Evolutionary conservation across 768 basidiomycete species (phyloP).

Genomic region (Hemileccinum rubropunctum): DNA sequence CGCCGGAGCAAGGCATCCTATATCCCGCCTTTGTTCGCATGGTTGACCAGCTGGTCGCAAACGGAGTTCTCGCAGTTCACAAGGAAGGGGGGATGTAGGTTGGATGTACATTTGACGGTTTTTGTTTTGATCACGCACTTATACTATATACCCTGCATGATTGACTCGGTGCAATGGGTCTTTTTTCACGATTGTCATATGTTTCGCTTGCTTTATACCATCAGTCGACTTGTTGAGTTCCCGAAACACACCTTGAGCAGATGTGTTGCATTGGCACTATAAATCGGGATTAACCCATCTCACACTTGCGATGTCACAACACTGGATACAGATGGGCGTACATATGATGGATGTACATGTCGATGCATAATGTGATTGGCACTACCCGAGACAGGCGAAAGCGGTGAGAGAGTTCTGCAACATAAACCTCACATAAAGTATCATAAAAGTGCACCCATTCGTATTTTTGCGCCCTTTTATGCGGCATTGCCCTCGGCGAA

Average conservation of each 20-base stretch:
- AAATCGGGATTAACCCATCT: no score
- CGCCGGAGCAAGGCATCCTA: constrained; percentile 16
- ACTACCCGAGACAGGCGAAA: not conserved
- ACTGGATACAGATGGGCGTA: no score
- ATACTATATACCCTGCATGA: constrained; percentile 1
- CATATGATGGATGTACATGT: not conserved
- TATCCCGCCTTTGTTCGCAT: constrained; percentile 22
- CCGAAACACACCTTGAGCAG: no score
- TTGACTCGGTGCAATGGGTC: not conserved
- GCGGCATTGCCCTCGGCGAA: constrained; percentile 73
- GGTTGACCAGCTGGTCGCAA: constrained; percentile 20
- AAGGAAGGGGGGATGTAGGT: not conserved
- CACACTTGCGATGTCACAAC: no score
- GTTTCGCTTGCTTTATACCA: not conserved
- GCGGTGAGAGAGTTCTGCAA: not conserved
- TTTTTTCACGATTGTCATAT: not conserved
- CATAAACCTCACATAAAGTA: constrained; percentile 3
- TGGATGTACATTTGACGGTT: not conserved
- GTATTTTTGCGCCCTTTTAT: constrained; percentile 35
- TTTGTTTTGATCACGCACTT: not conserved
- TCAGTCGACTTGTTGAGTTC: not conserved
- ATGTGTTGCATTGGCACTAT: no score
- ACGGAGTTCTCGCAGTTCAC: constrained; percentile 14
- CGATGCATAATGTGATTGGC: constrained; percentile 1
- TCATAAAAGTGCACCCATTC: not conserved